Conservation (phyloP, 2,329 filamentous ascomycete genomes). For the Fusarium incarnatum region DNA sequence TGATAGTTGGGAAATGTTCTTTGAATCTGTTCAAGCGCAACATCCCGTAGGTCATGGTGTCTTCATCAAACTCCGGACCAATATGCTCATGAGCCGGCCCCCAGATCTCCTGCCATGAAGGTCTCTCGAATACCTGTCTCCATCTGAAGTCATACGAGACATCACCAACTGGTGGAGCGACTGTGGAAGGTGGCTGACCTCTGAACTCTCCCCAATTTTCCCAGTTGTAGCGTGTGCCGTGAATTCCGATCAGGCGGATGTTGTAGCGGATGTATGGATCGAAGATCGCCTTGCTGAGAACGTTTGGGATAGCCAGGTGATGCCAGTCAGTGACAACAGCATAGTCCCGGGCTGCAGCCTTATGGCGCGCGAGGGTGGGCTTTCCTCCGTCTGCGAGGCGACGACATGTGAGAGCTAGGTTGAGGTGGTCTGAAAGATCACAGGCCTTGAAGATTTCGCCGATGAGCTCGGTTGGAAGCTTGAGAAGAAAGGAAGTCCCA, state of each 20-base stretch:
- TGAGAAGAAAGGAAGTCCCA: background rate
- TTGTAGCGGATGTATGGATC: slow-evolving; percentile 9
- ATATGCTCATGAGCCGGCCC: background rate
- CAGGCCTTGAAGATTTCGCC: background rate
- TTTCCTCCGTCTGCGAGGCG: background rate
- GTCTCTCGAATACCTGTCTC: background rate
- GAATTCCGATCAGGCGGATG: background rate
- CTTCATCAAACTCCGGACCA: background rate
- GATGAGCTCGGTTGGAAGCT: background rate
- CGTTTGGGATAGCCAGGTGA: background rate
- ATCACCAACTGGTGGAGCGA: background rate
- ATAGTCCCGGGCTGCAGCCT: background rate
- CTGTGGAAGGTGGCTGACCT: background rate
- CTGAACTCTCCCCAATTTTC: background rate
- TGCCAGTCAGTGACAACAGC: background rate
- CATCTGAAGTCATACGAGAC: background rate
- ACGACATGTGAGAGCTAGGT: background rate
- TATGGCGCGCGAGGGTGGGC: background rate
- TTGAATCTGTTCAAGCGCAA: background rate
- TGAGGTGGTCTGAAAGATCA: background rate
- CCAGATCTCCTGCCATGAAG: background rate
- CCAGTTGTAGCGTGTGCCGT: background rate
- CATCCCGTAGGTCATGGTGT: background rate
- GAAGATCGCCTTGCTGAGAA: background rate
- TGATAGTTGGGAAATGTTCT: background rate